These are phyloP conservation scores for Venturia nashicola DNA, from an alignment of 2,329 filamentous ascomycete genomes.

Conservation along the genomic window DNA sequence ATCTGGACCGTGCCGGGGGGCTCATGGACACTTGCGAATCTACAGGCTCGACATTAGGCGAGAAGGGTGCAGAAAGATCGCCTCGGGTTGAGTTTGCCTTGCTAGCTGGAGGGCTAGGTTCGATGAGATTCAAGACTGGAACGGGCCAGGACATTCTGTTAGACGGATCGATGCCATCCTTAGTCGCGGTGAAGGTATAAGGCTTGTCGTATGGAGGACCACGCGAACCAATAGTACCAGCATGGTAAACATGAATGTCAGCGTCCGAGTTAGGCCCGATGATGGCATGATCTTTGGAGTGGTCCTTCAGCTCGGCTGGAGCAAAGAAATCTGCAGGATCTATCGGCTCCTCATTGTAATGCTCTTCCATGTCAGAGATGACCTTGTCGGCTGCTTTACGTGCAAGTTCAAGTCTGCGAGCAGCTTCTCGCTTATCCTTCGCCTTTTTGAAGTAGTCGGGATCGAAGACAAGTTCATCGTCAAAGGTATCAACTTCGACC, in stretches of 20 bases:
- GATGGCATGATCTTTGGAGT: constrained; percentile 19
- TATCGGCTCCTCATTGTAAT: constrained; percentile 24
- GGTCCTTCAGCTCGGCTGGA: constrained; percentile 29
- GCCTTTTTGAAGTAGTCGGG: constrained; percentile 30
- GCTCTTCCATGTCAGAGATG: constrained; percentile 29
- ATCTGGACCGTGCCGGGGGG: constrained; percentile 11
- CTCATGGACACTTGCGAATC: constrained; percentile 13
- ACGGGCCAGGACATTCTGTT: constrained; percentile 29
- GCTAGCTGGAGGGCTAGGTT: constrained; percentile 44
- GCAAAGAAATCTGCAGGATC: constrained; percentile 29
- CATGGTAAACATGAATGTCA: constrained; percentile 30
- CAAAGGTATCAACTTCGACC: constrained; percentile 24
- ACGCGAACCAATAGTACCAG: constrained; percentile 19
- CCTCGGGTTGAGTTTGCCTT: constrained; percentile 22
- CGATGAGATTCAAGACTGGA: constrained; percentile 43
- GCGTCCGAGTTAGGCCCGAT: constrained; percentile 32
- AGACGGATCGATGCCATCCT: constrained; percentile 22
- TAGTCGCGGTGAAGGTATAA: constrained; percentile 27
- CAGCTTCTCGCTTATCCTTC: constrained; percentile 4
- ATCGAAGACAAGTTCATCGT: constrained; percentile 34
- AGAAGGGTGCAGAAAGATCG: constrained; percentile 22
- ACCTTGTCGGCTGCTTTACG: constrained; percentile 26
- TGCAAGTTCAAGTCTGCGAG: constrained; percentile 4
- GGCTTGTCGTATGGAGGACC: constrained; percentile 24
- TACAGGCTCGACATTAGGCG: constrained; percentile 21